phyloP scores from a whole-genome alignment of 2,329 filamentous ascomycete species.

The Cucurbitaria berberidis region DNA sequence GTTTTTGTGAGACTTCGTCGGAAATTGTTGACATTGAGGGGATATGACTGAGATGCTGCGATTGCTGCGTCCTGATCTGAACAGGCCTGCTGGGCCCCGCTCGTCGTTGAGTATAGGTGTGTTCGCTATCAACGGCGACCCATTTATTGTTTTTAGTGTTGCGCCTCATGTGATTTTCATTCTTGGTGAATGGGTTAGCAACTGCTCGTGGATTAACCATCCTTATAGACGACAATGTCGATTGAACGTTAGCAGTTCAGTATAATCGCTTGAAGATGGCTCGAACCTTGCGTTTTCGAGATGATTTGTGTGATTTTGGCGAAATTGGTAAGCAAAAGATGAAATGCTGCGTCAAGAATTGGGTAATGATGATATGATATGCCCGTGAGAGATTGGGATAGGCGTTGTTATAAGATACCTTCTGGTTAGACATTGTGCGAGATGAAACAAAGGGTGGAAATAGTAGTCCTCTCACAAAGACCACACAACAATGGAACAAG shows the following conservation, averaged over 20 bases:
- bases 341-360: not conserved
- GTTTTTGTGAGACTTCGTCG: not conserved
- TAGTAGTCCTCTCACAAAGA: no score
- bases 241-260: not conserved
- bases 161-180: constrained; percentile 5
- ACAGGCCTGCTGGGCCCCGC: not conserved
- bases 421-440: not conserved
- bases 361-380: not conserved
- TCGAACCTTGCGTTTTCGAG: not conserved
- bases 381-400: not conserved
- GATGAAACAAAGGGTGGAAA: not conserved
- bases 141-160: constrained; percentile 9
- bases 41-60: not conserved
- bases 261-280: not conserved
- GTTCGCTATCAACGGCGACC: constrained; percentile 1
- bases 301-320: not conserved
- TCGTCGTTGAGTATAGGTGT: not conserved
- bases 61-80: not conserved
- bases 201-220: constrained; percentile 8
- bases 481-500: not conserved
- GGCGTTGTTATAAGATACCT: not conserved
- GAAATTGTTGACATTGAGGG: not conserved
- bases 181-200: constrained; percentile 10
- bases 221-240: not conserved
- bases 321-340: not conserved